A percentile compares a stretch with the other conserved stretches of the same genome.
phyloP scores from a whole-genome alignment of 768 basidiomycete species.

The Amanita pseudoporphyria region DNA sequence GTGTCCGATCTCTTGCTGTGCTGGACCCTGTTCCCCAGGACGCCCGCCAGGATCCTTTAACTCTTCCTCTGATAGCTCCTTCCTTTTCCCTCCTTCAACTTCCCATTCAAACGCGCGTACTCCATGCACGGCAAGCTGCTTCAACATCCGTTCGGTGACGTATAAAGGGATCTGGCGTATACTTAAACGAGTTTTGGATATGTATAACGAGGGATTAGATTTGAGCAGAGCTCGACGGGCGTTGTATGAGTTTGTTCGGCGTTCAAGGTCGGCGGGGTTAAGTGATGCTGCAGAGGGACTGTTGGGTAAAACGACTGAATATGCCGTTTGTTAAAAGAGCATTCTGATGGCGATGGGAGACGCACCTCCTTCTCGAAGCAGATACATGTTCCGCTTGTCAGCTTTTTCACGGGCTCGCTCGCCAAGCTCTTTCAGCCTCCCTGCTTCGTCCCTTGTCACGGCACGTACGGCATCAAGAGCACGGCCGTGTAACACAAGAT shows the following conservation, averaged over 20 bases:
- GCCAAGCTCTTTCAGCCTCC: conserved; percentile 79
- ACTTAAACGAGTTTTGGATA: conserved; percentile 90
- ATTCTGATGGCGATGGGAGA: conserved; percentile 5
- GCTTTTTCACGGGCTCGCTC: conserved; percentile 80
- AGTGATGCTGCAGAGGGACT: conserved; percentile 70
- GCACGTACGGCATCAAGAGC: conserved; percentile 88
- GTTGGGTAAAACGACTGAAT: conserved; percentile 81
- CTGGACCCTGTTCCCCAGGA: conserved; percentile 9
- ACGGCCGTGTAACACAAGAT: conserved; percentile 83
- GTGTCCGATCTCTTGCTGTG: conserved; percentile 10
- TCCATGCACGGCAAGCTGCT: conserved; percentile 78
- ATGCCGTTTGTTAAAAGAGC: conserved; percentile 2
- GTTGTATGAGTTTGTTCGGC: conserved; percentile 77
- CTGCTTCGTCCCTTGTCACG: conserved; percentile 83
- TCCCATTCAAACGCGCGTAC: conserved; percentile 73
- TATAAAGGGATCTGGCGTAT: conserved; percentile 89
- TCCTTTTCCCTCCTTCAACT: conserved; percentile 50
- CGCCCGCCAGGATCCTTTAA: conserved; percentile 31
- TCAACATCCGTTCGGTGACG: conserved; percentile 83
- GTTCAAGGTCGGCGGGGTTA: conserved; percentile 69
- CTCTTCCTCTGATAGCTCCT: conserved; percentile 66
- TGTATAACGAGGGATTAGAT: conserved; percentile 88
- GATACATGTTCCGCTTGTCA: conserved; percentile 93
- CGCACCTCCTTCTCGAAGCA: conserved; percentile 92
- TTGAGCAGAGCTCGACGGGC: conserved; percentile 76